Evolutionary conservation across 257 asterid species (phyloP).

Genomic region (Solanum acaule): DNA sequence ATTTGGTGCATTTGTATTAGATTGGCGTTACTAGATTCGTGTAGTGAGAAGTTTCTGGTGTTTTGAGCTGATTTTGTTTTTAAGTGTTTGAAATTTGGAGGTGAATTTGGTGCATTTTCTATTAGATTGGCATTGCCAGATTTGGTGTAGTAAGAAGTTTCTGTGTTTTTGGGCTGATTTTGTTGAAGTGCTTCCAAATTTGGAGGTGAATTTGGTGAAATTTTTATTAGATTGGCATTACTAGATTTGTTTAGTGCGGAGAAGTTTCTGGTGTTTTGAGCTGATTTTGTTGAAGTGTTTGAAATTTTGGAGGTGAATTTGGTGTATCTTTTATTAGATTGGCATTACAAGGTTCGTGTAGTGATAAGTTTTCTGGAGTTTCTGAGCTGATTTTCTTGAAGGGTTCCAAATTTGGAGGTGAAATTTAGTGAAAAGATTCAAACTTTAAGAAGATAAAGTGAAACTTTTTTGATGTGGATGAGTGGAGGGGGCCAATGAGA

Average conservation of each 20-base stretch:
- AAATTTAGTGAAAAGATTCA: neutral
- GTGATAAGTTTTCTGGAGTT: neutral
- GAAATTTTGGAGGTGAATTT: neutral
- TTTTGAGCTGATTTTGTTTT: too few species aligned
- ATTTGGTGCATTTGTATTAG: neutral
- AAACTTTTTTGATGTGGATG: constrained; percentile 2
- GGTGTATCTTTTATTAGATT: neutral
- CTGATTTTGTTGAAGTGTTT: neutral
- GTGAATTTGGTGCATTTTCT: neutral
- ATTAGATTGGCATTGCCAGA: neutral
- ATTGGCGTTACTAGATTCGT: neutral
- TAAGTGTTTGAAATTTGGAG: neutral
- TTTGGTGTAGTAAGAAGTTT: neutral
- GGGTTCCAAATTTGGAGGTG: neutral
- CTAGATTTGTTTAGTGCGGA: neutral
- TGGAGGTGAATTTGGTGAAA: neutral
- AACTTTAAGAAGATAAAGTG: neutral
- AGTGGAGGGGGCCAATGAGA: constrained; percentile 24
- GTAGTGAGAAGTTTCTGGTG: too few species aligned
- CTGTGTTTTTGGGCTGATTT: neutral
- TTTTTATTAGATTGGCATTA: neutral
- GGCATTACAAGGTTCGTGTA: neutral
- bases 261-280: neutral
- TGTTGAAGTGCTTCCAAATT: neutral
- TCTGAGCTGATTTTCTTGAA: neutral